Base-by-base conservation (phyloP, 805 yeast species). In the Metschnikowia dekortorum region DNA sequence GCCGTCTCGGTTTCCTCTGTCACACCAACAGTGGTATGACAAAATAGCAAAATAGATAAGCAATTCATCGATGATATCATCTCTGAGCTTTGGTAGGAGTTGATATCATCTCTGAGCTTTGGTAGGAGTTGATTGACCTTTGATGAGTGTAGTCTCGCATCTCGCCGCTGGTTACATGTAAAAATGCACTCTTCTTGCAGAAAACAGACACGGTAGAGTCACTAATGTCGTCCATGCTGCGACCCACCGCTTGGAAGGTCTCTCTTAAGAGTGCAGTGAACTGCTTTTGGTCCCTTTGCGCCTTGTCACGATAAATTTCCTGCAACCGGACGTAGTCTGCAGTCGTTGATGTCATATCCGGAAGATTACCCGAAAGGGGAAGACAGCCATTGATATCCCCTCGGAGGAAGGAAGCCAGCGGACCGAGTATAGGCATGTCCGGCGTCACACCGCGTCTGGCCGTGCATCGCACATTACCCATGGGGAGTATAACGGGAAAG, bases 341-440 rank as follows among this genome's bases (percentile, higher is more conserved):
- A 0, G 96, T 84, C 53, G 83, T 81, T 0, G 96, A 80, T 18
- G 87, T 85, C 97, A 92, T 92, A 63, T 91, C 98, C 0, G 96
- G 96, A 6, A 91, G 62, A 0, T 70, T 76, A 0, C 96, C 96
- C 2, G 84, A 74, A 1, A 89, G 65, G 0, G 96, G 96, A n/a
- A 88, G 69, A 1, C 71, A 67, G 14, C 64, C 60, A 22, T 69
- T 65, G 38, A 42, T 39, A 0, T 46, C 53, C 0, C n/a, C n/a
- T n/a, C n/a, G n/a, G n/a, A n/a, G n/a, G n/a, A n/a, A n/a, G n/a
- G n/a, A n/a, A n/a, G n/a, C n/a, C n/a, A n/a, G n/a, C n/a, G n/a
- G n/a, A n/a, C n/a, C n/a, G n/a, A n/a, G n/a, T n/a, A n/a, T 16
- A 2, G 18, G 18, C 18, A 16, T 2, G 18, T 16, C 18, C 18